Base-by-base conservation (phyloP, 2,329 filamentous ascomycete genomes). In the Epichloe amarillans region DNA sequence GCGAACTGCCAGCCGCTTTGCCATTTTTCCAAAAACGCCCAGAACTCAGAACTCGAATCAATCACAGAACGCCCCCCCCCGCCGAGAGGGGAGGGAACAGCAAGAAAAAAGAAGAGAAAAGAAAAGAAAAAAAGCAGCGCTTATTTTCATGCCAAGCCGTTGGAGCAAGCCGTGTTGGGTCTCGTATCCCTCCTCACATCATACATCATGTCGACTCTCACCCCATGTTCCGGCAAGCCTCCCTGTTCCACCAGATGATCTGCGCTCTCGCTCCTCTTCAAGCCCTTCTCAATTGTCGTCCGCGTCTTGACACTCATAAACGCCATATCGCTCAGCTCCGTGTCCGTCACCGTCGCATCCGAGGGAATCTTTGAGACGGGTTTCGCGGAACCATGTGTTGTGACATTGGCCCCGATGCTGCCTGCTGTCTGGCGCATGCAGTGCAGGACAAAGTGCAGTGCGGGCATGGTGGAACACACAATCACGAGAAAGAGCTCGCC, bases 401-500 rank as follows among this genome's bases (percentile, higher is more conserved):
- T 23, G 3, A 47, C 37, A 1, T 17, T 50, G 38, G 50, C 50
- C 17, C 33, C 40, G 42, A 55, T 40, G 38, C 43, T 46, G n/a
- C 44, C 38, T 2, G 51, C 49, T 23, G 48, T 46, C 3, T 11
- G n/a, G 21, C 52, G 55, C 36, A 51, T 41, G 48, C 51, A 56
- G 26, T 35, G 30, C 5, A 58, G 47, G 19, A 58, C 52, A 3
- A 53, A 49, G 19, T 54, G 53, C 11, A 59, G 49, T 12, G 55
- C 55, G 7, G 57, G 57, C 11, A 58, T 50, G 1, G 55, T 54
- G 35, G 56, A 53, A 41, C 57, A 59, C 11, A 59, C 53, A 43
- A 59, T 57, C 52, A 59, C 57, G 43, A 59, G 50, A 50, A 59
- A 59, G 15, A 59, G 50, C 52, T 59, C 57, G 40, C 49, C 56